Conservation (phyloP, 202 grass and related monocot genomes). For the Carex sylvatica region DNA sequence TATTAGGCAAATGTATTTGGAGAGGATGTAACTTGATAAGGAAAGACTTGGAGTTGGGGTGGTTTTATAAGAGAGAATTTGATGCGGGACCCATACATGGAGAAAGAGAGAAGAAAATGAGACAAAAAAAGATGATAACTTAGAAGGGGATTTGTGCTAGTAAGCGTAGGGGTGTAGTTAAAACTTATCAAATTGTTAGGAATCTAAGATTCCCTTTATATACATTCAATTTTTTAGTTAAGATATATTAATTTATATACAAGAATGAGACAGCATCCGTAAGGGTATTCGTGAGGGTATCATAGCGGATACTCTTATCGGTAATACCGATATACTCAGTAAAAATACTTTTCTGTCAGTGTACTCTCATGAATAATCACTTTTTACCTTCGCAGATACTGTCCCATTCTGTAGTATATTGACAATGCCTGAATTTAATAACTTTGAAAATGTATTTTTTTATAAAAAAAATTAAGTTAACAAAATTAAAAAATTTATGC, state of each 20-base stretch:
- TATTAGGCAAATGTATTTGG: not conserved
- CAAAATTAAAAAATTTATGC: no score
- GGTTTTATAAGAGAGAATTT: slow-evolving; percentile 23
- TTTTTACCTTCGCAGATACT: no score
- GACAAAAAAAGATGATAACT: not conserved
- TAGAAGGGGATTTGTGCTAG: not conserved
- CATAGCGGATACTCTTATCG: no score
- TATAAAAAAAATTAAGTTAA: no score
- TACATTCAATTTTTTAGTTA: not conserved
- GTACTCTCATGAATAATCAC: no score
- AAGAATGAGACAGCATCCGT: no score
- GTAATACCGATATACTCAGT: no score
- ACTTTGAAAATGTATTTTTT: no score
- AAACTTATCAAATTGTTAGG: not conserved
- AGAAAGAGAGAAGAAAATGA: slow-evolving; percentile 10
- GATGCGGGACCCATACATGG: not conserved
- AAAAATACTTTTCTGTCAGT: no score
- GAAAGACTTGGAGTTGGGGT: slow-evolving; percentile 2
- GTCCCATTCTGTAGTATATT: no score
- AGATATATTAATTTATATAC: not conserved
- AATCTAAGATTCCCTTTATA: not conserved
- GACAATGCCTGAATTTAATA: no score
- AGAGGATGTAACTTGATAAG: not conserved
- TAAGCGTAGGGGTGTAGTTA: not conserved
- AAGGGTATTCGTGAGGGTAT: no score